Percentiles rank a stretch among this genome's conserved stretches.
Conservation (phyloP, 139 green algal species). For the Cymbomonas tetramitiformis region DNA sequence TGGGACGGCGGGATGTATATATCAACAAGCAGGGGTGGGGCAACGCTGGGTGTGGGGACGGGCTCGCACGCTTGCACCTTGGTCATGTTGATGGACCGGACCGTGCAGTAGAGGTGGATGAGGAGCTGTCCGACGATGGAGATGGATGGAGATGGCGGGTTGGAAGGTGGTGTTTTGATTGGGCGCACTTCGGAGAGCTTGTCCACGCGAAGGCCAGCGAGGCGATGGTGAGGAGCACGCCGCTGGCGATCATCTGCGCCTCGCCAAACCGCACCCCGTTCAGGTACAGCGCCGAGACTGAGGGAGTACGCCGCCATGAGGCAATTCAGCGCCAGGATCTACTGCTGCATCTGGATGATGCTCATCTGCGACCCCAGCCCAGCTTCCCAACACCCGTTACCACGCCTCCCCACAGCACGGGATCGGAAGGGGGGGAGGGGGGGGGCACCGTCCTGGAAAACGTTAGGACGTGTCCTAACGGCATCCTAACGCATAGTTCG, state of each 20-base stretch:
- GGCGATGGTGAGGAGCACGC: constrained; percentile 16
- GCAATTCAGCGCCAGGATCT: constrained; percentile 25
- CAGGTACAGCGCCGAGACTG: constrained; percentile 23
- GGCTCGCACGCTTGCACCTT: too few relatives aligned
- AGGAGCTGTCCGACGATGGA: constrained; percentile 21
- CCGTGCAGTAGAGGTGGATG: constrained; percentile 25
- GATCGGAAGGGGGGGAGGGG: too few relatives aligned
- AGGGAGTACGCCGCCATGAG: constrained; percentile 25
- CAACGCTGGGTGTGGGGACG: too few relatives aligned
- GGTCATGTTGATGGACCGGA: constrained; percentile 5
- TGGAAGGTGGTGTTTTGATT: constrained; percentile 20
- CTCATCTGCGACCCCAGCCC: too few relatives aligned
- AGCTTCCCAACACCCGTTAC: too few relatives aligned
- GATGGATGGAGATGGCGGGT: constrained; percentile 23
- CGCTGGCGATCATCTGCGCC: constrained; percentile 23
- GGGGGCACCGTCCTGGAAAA: too few relatives aligned
- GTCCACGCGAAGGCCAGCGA: constrained; percentile 23
- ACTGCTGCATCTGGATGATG: constrained; percentile 33
- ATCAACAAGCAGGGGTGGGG: too few relatives aligned
- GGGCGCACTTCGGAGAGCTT: constrained; percentile 16
- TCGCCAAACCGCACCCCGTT: constrained; percentile 18
- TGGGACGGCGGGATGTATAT: too few relatives aligned
- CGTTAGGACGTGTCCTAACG: too few relatives aligned
- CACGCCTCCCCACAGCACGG: too few relatives aligned
- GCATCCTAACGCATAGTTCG: too few relatives aligned